Evolutionary conservation across 139 green algal species (phyloP).

Genomic region (Volvox reticuliferus): DNA sequence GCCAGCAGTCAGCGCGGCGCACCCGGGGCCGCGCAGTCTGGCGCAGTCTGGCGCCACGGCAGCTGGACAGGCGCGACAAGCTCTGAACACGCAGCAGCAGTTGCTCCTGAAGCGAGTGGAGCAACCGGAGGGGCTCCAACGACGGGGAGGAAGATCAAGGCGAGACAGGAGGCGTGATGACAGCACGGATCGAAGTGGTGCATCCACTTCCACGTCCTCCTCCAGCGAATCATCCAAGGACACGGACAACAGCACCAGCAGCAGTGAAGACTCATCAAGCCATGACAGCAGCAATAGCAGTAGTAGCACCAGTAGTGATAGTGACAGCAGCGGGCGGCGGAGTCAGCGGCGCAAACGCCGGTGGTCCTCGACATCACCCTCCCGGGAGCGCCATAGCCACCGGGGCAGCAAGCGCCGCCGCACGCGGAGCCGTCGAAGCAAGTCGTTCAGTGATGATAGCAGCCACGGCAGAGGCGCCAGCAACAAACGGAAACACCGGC

Average conservation of each 20-base stretch:
- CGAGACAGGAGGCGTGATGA: not conserved
- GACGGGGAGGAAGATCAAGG: not conserved
- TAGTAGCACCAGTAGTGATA: slow-evolving; percentile 43
- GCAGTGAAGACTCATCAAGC: slow-evolving; percentile 8
- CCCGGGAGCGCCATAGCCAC: not conserved
- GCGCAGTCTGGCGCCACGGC: not conserved
- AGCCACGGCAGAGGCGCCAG: not conserved
- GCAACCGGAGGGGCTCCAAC: not conserved
- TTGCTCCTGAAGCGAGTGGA: not conserved
- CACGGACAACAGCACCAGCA: slow-evolving; percentile 8
- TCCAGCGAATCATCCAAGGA: not conserved
- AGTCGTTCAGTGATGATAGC: not conserved
- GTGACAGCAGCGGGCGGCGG: slow-evolving; percentile 3
- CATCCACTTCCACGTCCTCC: not conserved
- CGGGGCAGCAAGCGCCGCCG: slow-evolving; percentile 1
- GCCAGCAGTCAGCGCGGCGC: not conserved
- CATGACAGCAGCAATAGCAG: slow-evolving; percentile 31
- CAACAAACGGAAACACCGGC: not conserved
- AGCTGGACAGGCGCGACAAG: not conserved
- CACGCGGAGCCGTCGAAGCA: not conserved
- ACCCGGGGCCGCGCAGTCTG: not conserved
- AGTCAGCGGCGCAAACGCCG: not conserved
- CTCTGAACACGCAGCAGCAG: not conserved
- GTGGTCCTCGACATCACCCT: not conserved
- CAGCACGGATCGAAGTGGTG: not conserved